Base-by-base conservation (phyloP, 1,284 basidiomycete species). In the Tylopilus sp. region DNA sequence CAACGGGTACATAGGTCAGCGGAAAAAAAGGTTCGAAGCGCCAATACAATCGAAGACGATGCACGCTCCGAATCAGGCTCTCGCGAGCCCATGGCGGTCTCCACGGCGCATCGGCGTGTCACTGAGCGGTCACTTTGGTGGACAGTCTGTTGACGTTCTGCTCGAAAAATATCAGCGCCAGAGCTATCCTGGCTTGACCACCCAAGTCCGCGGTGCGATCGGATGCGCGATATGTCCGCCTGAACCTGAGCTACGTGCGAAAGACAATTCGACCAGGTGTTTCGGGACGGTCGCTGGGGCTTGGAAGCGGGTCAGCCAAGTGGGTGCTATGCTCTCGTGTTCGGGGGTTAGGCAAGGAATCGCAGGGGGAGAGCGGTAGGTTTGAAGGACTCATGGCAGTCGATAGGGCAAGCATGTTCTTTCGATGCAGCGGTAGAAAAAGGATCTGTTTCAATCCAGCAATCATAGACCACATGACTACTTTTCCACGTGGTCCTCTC, bases 71-170 rank as follows among this genome's bases (percentile, higher is more conserved):
- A 52, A 68, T 71, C 28, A 89, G 55, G 12, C 61, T 61, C n/a
- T 74, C 67, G 38, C 65, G 66, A 1, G 83, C 78, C 88, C 87
- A 90, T 3, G 57, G 48, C 10, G 88, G 87, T 49, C 90, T 83
- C 86, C 86, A 89, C 0, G 67, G 44, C 1, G 76, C 70, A 41
- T 78, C 69, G 11, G 86, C 46, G 5, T 73, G 61, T 58, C 82
- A 85, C 31, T 82, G 73, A 11, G 83, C 57, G 0, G 79, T 82
- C 0, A 78, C 84, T 61, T 90, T 90, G 10, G 88, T 89, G 52
- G 87, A 88, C 21, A 89, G 77, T 67, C 89, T 90, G 61, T 90
- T 90, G 36, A 90, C 87, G 55, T 90, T 87, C 86, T 90, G 56
- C 15, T 37, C 21, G 28, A n/a, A n/a, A n/a, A 26, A 41, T 11